Conservation (phyloP, 164 flowering plant species). For the Saururus chinensis region DNA sequence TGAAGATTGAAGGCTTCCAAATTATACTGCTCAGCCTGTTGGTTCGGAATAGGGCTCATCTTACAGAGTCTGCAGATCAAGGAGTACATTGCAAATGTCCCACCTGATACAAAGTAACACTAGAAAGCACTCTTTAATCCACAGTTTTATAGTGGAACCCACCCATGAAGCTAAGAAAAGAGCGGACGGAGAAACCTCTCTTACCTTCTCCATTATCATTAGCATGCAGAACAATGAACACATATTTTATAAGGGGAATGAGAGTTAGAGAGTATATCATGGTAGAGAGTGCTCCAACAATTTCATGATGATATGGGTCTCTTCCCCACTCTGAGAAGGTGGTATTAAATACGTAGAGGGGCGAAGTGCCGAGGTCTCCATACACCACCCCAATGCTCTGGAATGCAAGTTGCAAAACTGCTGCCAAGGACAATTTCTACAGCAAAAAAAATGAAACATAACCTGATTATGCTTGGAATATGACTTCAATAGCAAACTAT, state of each 20-base stretch:
- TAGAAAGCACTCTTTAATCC: no score
- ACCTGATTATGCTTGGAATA: no score
- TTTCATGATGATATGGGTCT: constrained; percentile 26
- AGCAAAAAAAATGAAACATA: no score
- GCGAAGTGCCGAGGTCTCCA: constrained; percentile 50
- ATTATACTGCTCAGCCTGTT: neutral
- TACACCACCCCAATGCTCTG: constrained; percentile 35
- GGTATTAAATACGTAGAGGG: constrained; percentile 32
- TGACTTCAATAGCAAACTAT: no score
- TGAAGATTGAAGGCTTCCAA: neutral
- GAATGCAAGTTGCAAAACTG: neutral
- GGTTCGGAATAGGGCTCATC: constrained; percentile 8
- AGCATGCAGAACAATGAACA: constrained; percentile 46
- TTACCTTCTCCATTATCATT: constrained; percentile 88
- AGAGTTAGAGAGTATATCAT: constrained; percentile 73
- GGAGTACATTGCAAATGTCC: constrained; percentile 91
- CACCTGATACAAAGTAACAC: constrained; percentile 39
- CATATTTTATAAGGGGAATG: constrained; percentile 64
- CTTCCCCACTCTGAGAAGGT: constrained; percentile 24
- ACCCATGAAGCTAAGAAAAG: no score
- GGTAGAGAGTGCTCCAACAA: constrained; percentile 64
- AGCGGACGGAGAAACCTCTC: no score
- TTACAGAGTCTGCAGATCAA: constrained; percentile 79
- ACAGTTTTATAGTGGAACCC: no score
- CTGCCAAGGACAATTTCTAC: neutral